Conservation (phyloP, 2,329 filamentous ascomycete species). For the Xylaria sp. region DNA sequence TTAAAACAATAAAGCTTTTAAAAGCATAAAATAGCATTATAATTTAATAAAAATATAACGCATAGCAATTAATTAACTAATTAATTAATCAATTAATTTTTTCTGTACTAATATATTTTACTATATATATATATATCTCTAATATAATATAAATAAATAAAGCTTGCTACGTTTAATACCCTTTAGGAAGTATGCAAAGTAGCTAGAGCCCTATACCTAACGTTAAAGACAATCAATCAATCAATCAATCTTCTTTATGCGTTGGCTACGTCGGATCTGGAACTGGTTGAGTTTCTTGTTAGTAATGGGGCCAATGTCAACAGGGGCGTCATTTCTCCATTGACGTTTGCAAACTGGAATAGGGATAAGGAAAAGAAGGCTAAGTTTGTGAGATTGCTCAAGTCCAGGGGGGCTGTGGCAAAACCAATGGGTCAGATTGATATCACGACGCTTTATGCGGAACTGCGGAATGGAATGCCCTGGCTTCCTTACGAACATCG, state of each 20-base stretch:
- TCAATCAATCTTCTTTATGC: conserved; percentile 1
- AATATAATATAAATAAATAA: too few species aligned
- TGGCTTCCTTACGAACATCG: neutral
- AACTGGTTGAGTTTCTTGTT: neutral
- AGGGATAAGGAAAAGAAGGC: neutral
- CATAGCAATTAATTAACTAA: too few species aligned
- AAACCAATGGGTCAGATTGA: neutral
- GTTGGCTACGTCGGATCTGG: neutral
- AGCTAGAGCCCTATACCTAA: too few species aligned
- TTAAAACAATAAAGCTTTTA: too few species aligned
- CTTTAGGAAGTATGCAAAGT: too few species aligned
- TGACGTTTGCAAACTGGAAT: neutral
- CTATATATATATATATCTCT: too few species aligned
- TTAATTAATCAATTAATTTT: too few species aligned
- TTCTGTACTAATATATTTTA: too few species aligned
- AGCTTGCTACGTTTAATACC: too few species aligned
- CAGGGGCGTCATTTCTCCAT: neutral
- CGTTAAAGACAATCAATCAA: too few species aligned
- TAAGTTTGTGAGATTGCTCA: neutral
- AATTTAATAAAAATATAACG: too few species aligned
- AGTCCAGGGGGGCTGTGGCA: neutral
- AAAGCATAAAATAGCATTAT: too few species aligned
- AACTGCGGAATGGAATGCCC: neutral
- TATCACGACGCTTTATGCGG: neutral
- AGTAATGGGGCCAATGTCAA: neutral